Evolutionary conservation across 768 basidiomycete species (phyloP).

Genomic region (Pisolithus tinctorius): DNA sequence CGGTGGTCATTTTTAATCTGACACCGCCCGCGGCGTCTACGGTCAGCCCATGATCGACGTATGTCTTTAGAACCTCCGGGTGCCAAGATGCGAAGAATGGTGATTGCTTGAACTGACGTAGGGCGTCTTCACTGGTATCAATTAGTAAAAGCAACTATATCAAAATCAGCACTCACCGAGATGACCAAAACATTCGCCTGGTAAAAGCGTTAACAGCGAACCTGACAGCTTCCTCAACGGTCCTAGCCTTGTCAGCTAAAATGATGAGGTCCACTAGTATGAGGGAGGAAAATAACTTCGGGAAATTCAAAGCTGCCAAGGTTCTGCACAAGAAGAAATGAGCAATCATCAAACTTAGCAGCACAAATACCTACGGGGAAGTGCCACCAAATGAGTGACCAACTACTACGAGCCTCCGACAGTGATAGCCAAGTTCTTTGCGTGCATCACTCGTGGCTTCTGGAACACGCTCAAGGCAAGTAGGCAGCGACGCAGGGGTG

Average conservation of each 20-base stretch:
- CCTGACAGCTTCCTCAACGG: too few species aligned
- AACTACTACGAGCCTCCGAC: slow-evolving; percentile 52
- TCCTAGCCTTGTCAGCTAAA: too few species aligned
- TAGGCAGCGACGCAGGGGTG: slow-evolving; percentile 36
- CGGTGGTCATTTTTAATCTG: slow-evolving; percentile 56
- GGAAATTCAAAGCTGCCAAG: too few species aligned
- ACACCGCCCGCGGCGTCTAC: slow-evolving; percentile 32
- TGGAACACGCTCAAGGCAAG: slow-evolving; percentile 45
- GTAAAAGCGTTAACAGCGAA: not conserved
- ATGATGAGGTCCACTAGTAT: too few species aligned
- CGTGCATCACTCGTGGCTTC: slow-evolving; percentile 31
- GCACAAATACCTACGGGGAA: slow-evolving; percentile 48
- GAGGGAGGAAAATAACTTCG: too few species aligned
- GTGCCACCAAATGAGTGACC: slow-evolving; percentile 87
- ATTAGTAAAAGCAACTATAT: not conserved
- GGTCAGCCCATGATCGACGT: slow-evolving; percentile 41
- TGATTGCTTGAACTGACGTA: slow-evolving; percentile 31
- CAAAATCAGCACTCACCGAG: slow-evolving; percentile 35
- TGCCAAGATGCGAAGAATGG: too few species aligned
- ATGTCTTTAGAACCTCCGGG: too few species aligned
- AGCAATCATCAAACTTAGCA: not conserved
- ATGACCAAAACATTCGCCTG: slow-evolving; percentile 58
- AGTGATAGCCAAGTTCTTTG: slow-evolving; percentile 18
- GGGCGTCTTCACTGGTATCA: slow-evolving; percentile 51
- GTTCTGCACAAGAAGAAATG: too few species aligned